These are phyloP conservation scores for Fistulifera pelliculosa DNA, from an alignment of 108 stramenopile genomes.

Conservation along the genomic window DNA sequence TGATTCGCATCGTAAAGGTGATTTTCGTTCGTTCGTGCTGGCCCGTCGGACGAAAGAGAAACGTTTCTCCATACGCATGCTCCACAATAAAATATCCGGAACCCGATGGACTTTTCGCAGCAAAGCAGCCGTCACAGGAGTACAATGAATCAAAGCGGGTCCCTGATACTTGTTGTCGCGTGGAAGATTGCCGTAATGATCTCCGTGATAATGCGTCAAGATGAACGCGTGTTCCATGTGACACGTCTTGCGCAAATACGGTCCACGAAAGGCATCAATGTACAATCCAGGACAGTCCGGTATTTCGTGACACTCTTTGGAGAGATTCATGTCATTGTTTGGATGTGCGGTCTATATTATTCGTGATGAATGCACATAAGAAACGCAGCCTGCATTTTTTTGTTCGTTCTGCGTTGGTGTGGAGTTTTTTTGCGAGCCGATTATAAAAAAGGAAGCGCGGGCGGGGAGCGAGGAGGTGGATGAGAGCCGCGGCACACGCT, in stretches of 20 bases:
- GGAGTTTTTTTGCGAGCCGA: too few relatives aligned
- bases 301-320: conserved; percentile 32
- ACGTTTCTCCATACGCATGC: conserved; percentile 43
- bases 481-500: too few relatives aligned
- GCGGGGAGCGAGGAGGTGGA: too few relatives aligned
- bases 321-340: conserved; percentile 27
- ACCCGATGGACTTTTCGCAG: conserved; percentile 37
- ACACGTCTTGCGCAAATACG: conserved; percentile 20
- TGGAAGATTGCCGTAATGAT: conserved; percentile 44
- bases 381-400: too few relatives aligned
- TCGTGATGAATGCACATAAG: too few relatives aligned
- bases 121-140: conserved; percentile 41
- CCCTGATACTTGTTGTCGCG: conserved; percentile 33
- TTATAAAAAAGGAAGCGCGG: too few relatives aligned
- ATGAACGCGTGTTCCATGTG: conserved; percentile 25
- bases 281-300: conserved; percentile 26
- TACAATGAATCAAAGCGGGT: conserved; percentile 55
- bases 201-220: conserved; percentile 52
- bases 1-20: conserved; percentile 70
- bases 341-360: too few relatives aligned
- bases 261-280: conserved; percentile 45
- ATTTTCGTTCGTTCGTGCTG: conserved; percentile 15
- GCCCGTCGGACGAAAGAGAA: background rate
- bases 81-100: conserved; percentile 24
- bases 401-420: too few relatives aligned